These are phyloP conservation scores for Boechera divaricarpa DNA, from an alignment of 345 rosid species.

Conservation along the genomic window DNA sequence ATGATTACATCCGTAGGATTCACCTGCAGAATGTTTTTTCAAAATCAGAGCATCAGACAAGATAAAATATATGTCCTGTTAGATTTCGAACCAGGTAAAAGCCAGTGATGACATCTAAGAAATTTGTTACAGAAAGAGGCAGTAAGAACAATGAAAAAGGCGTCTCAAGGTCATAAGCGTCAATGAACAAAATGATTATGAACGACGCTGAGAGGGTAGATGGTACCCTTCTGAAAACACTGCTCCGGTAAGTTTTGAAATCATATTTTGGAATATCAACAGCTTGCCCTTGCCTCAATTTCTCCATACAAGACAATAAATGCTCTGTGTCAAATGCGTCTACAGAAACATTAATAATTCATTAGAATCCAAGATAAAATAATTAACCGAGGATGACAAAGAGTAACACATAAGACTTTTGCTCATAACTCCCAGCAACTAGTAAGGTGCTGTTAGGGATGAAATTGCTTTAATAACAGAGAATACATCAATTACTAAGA, in stretches of 20 bases:
- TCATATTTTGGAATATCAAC: constrained; percentile 96
- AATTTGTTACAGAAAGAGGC: constrained; percentile 11
- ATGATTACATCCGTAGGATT: constrained; percentile 94
- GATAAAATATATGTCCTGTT: not conserved
- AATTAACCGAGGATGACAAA: not conserved
- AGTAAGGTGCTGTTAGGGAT: constrained; percentile 8
- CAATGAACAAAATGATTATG: constrained; percentile 11
- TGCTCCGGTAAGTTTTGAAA: constrained; percentile 81
- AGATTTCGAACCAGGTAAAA: constrained; percentile 17
- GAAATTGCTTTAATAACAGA: not conserved
- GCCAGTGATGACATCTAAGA: constrained; percentile 22
- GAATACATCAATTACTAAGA: constrained; percentile 9
- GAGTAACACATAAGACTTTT: not conserved
- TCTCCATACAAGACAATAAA: constrained; percentile 80
- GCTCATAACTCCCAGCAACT: constrained; percentile 25
- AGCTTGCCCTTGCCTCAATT: constrained; percentile 82
- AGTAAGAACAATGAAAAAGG: constrained; percentile 14
- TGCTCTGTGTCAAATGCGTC: constrained; percentile 95
- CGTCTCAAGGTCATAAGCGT: not conserved
- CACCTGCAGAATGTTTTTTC: constrained; percentile 58
- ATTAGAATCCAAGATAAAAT: constrained; percentile 12
- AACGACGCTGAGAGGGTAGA: constrained; percentile 20
- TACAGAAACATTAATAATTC: constrained; percentile 46
- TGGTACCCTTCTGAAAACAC: constrained; percentile 71
- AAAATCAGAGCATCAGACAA: constrained; percentile 16